These are phyloP conservation scores for Neopestalotiopsis rosae DNA, from an alignment of 2,329 filamentous ascomycete genomes.

Conservation along the genomic window DNA sequence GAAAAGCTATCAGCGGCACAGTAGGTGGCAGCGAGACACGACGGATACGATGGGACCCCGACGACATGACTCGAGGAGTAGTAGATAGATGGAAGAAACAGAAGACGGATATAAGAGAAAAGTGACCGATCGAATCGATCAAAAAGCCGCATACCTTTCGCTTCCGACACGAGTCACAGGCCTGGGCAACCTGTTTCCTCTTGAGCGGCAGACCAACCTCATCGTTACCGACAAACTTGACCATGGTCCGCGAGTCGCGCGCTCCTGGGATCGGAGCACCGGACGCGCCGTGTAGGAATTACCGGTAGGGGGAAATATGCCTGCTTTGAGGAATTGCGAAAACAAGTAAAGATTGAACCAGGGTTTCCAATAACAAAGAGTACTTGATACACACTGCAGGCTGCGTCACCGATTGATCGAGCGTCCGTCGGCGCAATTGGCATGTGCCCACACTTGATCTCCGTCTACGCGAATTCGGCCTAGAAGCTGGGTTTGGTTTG, in stretches of 20 bases:
- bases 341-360: not conserved
- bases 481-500: not conserved
- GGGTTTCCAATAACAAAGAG: not conserved
- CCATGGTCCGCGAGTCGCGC: conserved; percentile 33
- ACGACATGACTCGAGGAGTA: not conserved
- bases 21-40: not conserved
- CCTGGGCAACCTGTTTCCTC: conserved; percentile 63
- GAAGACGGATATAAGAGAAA: not conserved
- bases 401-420: not conserved
- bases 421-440: too few species aligned
- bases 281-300: not conserved
- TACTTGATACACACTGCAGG: not conserved
- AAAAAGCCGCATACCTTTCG: conserved; percentile 49
- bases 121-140: not conserved
- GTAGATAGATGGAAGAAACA: too few species aligned
- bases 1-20: not conserved
- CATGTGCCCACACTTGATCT: not conserved
- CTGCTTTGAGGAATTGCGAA: not conserved
- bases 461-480: not conserved
- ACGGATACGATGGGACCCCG: not conserved
- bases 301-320: not conserved
- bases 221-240: conserved; percentile 64
- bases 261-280: not conserved
- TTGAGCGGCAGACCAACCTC: conserved; percentile 60
- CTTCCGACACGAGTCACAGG: conserved; percentile 59